Base-by-base conservation (phyloP, 768 basidiomycete species). In the Neoboletus magnificus region DNA sequence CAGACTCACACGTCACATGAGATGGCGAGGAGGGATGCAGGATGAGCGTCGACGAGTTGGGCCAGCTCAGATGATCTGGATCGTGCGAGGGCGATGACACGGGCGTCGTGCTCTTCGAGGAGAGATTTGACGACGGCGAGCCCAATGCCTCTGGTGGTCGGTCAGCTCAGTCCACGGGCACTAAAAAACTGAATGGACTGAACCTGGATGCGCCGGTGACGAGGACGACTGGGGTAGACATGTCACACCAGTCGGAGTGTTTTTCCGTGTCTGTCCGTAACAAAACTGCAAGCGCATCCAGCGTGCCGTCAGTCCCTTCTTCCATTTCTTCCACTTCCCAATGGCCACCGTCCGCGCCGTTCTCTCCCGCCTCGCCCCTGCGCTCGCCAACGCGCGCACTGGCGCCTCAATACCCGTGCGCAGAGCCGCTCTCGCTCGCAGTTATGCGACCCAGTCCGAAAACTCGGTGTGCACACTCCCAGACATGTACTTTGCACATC, bases 191-290 rank as follows among this genome's bases (percentile, higher is more conserved):
- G 11, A 33, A 48, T 20, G 56, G n/a, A 20, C 5, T 11, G 13
- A 59, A 89, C 88, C 79, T 91, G 51, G 90, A 94, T 20, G 90
- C 93, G 51, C 95, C 94, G 54, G 93, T 91, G 60, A 96, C 78
- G 52, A 94, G 68, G 32, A 94, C 77, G 50, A 89, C 82, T 5
- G 86, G 84, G 56, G 74, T 79, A 37, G 65, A 15, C 62, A 71
- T 68, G 47, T 35, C 36, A 25, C 18, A 29, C 44, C 33, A n/a
- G 23, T 47, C 54, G 46, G 50, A 41, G 35, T 41, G 15, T 50
- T 16, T 50, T 62, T 58, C 64, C 68, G 68, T 42, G 51, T 70
- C 58, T 23, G 56, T 60, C 67, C 68, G 68, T 30, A 58, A 35
- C 45, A 67, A 63, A 58, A 49, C 45, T 58, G 53, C 51, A 49